Evolutionary conservation across 2,329 filamentous ascomycete species (phyloP), one percentile per base, ranked within the genome.

Genomic region (Grosmannia penicillata): DNA sequence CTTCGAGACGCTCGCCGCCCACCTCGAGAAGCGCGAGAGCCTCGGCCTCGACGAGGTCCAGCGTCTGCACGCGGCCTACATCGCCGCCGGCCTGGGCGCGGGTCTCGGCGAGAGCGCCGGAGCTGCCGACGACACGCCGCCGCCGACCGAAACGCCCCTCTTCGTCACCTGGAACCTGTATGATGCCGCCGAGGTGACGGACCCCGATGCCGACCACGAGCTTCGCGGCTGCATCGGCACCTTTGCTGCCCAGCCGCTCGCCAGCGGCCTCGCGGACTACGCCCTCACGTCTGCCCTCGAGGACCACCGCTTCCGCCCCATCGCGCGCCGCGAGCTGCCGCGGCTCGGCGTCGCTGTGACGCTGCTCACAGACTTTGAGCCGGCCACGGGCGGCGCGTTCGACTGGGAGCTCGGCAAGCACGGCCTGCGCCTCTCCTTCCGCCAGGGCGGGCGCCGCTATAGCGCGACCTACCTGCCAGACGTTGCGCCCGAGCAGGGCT

Each of bases 201-300:
- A 75, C 46, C 76, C 77, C 53, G 72, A 26, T 17, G 33, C 23
- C 23, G 53, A 50, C 38, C 77, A 78, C 54, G 72, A 70, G 19
- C 72, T 98, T 30, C 79, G 91, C 43, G 91, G 91, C 43, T 98
- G 91, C 65, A 96, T 98, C 54, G 91, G 91, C 48, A 98, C 89
- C 3, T 98, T 96, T 53, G 82, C 87, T 52, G 57, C 77, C 3
- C 75, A 83, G 51, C 73, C 80, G 36, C 71, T 98, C 11, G 68
- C 75, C 23, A 59, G 72, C 2, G 87, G 86, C 4, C 63, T 98
- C 31, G 65, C 75, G 37, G 76, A 75, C 43, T 96, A 95, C 59
- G 82, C 87, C 33, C 61, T 93, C 47, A 91, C 81, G 37, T 86
- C 87, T 56, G 75, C 75, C 3, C 59, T 80, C 18, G 61, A 76